Base-by-base conservation (phyloP, 2,329 filamentous ascomycete genomes). In the Fusarium sp. region DNA sequence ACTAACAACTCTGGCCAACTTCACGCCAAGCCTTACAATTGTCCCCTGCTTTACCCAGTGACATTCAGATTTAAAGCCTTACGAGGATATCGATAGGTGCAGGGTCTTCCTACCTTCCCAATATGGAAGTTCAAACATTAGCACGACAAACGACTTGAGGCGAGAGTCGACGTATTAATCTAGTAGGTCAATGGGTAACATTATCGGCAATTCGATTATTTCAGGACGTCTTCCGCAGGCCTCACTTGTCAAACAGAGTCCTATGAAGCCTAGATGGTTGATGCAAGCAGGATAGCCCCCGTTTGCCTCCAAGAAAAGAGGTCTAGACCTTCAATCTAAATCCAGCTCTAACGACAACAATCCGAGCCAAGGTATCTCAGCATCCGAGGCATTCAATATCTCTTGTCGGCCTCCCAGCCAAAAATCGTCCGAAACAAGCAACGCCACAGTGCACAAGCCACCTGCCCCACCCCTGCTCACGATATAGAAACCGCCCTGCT, bases 371-470 rank as follows among this genome's bases (percentile, higher is more conserved):
- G 25, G 5, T 15, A 25, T 5, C 35, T 14, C 11, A 61, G 46
- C 23, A 25, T 25, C 25, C 7, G 25, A 25, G 7, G 25, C 25
- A 23, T 57, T 21, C 63, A 58, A 37, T 5, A 45, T 36, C 20
- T 23, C 33, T 35, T 6, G n/a, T 51, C n/a, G 36, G 40, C 36
- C 56, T 60, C 47, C 52, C 25, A 25, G 33, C 33, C 18, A 25
- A 42, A 27, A 43, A 33, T 20, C 42, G 37, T 23, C 43, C 45
- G 65, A 68, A 47, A 41, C 43, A 52, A 54, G 56, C 33, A 20
- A 51, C 61, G 66, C 66, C 66, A 69, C 66, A 53, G 3, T 9
- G 33, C 45, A 63, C 35, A 54, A 55, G 62, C 66, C 66, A 69
- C 57, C 25, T 11, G 25, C 18, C 17, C 36, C 23, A 41, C 31